A percentile compares a stretch with the other conserved stretches of the same genome.
Conservation (phyloP, 2,329 filamentous ascomycete genomes). For the Fusarium sp. region DNA sequence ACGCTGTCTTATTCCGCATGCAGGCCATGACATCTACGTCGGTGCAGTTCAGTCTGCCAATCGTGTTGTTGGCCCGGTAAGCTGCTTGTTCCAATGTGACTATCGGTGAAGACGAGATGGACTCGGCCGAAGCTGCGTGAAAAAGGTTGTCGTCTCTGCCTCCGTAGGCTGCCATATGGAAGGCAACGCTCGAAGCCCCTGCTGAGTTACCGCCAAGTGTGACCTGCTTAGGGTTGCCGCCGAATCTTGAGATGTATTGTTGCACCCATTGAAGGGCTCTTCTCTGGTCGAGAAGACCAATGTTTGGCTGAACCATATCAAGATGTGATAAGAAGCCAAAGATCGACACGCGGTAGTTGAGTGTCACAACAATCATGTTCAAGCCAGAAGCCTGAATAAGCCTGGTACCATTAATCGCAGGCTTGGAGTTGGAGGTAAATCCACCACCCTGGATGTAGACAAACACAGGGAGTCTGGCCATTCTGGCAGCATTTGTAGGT, state of each 20-base stretch:
- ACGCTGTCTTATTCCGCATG: conserved; percentile 58
- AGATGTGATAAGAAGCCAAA: conserved; percentile 77
- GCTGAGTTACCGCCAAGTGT: conserved; percentile 77
- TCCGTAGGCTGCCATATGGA: conserved; percentile 71
- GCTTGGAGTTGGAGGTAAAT: conserved; percentile 63
- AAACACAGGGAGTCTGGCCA: conserved; percentile 73
- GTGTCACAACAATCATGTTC: conserved; percentile 75
- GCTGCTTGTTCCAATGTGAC: conserved; percentile 61
- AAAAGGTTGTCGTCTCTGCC: conserved; percentile 64
- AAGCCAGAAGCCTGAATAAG: conserved; percentile 68
- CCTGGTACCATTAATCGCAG: conserved; percentile 70
- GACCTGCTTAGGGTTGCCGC: conserved; percentile 76
- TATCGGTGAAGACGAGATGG: conserved; percentile 64
- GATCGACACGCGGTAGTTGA: conserved; percentile 82
- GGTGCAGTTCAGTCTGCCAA: conserved; percentile 58
- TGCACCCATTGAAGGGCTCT: conserved; percentile 79
- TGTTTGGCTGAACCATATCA: conserved; percentile 72
- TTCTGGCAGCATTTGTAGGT: conserved; percentile 63
- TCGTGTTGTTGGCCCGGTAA: conserved; percentile 66
- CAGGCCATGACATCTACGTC: conserved; percentile 59
- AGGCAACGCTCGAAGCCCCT: conserved; percentile 72
- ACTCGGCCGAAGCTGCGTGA: conserved; percentile 64
- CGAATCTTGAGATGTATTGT: conserved; percentile 74
- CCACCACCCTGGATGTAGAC: conserved; percentile 71
- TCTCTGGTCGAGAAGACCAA: conserved; percentile 77